Evolutionary conservation across 495 filamentous ascomycete species (phyloP).

Genomic region (Chaetomium fimeti): DNA sequence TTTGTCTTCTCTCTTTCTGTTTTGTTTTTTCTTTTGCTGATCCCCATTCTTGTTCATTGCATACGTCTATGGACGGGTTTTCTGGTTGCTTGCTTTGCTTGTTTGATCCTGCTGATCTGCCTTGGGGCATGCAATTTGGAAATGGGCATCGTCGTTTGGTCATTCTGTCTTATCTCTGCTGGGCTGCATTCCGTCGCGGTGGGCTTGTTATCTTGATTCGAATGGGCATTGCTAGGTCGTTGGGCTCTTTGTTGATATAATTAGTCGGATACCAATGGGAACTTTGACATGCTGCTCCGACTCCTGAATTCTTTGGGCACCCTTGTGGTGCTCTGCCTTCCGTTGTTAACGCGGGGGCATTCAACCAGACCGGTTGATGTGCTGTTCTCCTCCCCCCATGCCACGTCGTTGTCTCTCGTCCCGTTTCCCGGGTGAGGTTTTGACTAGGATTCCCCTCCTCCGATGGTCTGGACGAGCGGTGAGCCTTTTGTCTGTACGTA

Average conservation of each 20-base stretch:
- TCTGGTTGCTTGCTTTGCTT: neutral
- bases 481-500: neutral
- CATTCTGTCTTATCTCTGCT: neutral
- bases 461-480: neutral
- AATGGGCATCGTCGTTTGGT: conserved; percentile 4
- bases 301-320: too few relatives aligned
- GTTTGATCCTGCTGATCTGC: neutral
- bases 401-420: too few relatives aligned
- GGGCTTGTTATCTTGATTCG: neutral
- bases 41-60: conserved; percentile 5
- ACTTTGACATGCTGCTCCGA: too few relatives aligned
- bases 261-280: too few relatives aligned
- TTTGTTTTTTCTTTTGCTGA: neutral
- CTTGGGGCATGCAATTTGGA: conserved; percentile 1
- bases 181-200: neutral
- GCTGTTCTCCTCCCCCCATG: too few relatives aligned
- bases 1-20: neutral
- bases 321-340: too few relatives aligned
- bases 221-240: neutral
- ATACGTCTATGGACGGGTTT: conserved; percentile 6
- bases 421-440: too few relatives aligned
- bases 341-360: too few relatives aligned
- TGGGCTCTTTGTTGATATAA: neutral
- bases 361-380: too few relatives aligned
- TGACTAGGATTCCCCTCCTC: neutral